These are phyloP conservation scores for Macrocybe gigantea DNA, from an alignment of 768 basidiomycete genomes.

Conservation along the genomic window DNA sequence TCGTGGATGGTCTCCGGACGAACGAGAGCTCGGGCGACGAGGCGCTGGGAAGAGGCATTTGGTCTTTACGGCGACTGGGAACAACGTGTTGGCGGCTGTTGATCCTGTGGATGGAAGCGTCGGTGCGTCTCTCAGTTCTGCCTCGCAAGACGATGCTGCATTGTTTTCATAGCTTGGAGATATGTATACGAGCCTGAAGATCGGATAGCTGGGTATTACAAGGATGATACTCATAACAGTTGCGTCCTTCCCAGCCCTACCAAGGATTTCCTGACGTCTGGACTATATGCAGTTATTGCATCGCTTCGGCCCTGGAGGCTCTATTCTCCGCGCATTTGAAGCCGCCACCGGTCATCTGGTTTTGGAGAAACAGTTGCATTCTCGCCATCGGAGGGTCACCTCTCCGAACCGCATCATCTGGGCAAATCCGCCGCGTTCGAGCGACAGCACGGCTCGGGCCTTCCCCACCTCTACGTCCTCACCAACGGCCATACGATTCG, in stretches of 20 bases:
- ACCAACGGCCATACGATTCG: constrained; percentile 58
- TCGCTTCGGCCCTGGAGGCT: constrained; percentile 70
- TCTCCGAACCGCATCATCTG: constrained; percentile 46
- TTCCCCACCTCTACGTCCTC: constrained; percentile 41
- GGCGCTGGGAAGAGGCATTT: constrained; percentile 28
- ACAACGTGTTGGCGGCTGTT: constrained; percentile 76
- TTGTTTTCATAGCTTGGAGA: constrained; percentile 61
- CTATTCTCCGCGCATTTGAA: constrained; percentile 66
- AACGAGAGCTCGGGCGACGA: constrained; percentile 4
- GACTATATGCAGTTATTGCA: constrained; percentile 45
- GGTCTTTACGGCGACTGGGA: constrained; percentile 61
- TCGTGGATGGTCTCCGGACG: constrained; percentile 14
- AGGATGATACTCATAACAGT: constrained; percentile 41
- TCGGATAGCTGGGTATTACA: constrained; percentile 55
- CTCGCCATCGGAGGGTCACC: constrained; percentile 31
- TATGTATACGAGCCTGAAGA: constrained; percentile 70
- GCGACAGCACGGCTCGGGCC: constrained; percentile 10
- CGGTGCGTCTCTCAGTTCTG: constrained; percentile 38
- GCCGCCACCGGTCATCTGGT: constrained; percentile 54
- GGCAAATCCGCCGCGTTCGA: constrained; percentile 47
- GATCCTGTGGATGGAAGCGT: constrained; percentile 62
- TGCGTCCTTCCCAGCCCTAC: not conserved
- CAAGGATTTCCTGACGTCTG: not conserved
- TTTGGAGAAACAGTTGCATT: constrained; percentile 60
- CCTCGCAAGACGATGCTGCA: constrained; percentile 3